Base-by-base conservation (phyloP, 2,329 filamentous ascomycete genomes). In the Nothophaeocryptopus gaeumannii region DNA sequence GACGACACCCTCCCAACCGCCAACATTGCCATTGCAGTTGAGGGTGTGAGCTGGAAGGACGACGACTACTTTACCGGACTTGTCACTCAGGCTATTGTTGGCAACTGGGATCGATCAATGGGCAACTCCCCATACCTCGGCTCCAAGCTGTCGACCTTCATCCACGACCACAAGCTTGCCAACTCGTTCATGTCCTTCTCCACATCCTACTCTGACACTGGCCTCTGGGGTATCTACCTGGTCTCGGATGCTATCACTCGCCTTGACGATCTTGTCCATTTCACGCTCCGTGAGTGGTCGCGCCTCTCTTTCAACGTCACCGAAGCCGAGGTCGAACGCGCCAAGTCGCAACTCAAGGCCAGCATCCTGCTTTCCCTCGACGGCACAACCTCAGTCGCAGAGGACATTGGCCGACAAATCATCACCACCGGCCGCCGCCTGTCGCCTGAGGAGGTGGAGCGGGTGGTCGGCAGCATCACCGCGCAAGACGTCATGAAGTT, bases 131-230 rank as follows among this genome's bases (percentile, higher is more conserved):
- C 91, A 60, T 93, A 96, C 79, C 86, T 96, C 70, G 93, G 95
- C 67, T 96, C 90, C 88, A 96, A 95, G 82, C 89, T 99, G 66
- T 96, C 89, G 79, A 85, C 86, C 60, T 89, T 93, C 67, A 86
- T 99, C 63, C 88, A 95, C 81, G 85, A 95, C 76, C 84, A 97
- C 77, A 86, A 91, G 73, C 83, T 99, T 56, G 93, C 93, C 74
- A 99, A 96, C 80, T 96, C 91, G 83, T 99, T 96, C 82, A 99
- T 99, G 95, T 95, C 89, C 79, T 99, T 99, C 79, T 96, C 91
- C 61, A 99, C 93, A 62, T 96, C 89, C 81, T 99, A 99, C 79
- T 97, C 91, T 70, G 93, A 99, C 74, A 99, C 93, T 72, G 93
- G 93, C 81, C 89, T 99, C 63, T 99, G 93, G 93, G 93, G 93